Conservation (phyloP, 495 filamentous ascomycete species). For the Tricharina praecox region DNA sequence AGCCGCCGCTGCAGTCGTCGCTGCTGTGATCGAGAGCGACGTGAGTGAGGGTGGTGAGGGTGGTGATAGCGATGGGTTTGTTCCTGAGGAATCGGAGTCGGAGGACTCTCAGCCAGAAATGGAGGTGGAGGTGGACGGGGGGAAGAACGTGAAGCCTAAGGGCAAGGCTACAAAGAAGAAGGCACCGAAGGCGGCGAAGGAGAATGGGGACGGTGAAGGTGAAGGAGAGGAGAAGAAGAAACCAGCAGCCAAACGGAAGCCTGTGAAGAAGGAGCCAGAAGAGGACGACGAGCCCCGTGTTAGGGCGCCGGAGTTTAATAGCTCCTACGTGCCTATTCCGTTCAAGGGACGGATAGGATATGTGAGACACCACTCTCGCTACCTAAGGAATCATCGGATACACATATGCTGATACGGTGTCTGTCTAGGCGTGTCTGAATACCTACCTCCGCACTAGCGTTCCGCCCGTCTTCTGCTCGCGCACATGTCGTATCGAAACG, state of each 20-base stretch:
- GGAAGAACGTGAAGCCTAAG: too few species aligned
- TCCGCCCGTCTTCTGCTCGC: slow-evolving; percentile 75
- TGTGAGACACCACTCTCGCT: slow-evolving; percentile 36
- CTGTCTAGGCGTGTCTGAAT: slow-evolving; percentile 63
- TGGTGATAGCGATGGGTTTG: too few species aligned
- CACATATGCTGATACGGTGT: too few species aligned
- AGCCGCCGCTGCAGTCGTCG: too few species aligned
- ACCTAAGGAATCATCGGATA: not conserved
- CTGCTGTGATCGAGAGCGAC: too few species aligned
- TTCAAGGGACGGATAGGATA: slow-evolving; percentile 90
- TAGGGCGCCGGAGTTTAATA: slow-evolving; percentile 53
- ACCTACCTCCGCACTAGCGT: slow-evolving; percentile 80
- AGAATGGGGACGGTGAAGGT: not conserved
- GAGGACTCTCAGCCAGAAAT: too few species aligned
- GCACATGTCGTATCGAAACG: slow-evolving; percentile 79
- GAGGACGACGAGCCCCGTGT: not conserved
- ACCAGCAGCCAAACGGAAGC: too few species aligned
- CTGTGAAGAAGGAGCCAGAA: not conserved
- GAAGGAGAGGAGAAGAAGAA: slow-evolving; percentile 5
- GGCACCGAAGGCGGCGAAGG: too few species aligned
- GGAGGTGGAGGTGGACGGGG: too few species aligned
- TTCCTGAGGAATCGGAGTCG: too few species aligned
- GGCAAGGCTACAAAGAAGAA: too few species aligned
- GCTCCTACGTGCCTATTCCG: slow-evolving; percentile 67
- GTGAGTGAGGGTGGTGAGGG: too few species aligned